These are phyloP conservation scores for Pseudisothecium myosuroides DNA, from an alignment of 225 moss, liverwort and hornwort genomes.

Conservation along the genomic window DNA sequence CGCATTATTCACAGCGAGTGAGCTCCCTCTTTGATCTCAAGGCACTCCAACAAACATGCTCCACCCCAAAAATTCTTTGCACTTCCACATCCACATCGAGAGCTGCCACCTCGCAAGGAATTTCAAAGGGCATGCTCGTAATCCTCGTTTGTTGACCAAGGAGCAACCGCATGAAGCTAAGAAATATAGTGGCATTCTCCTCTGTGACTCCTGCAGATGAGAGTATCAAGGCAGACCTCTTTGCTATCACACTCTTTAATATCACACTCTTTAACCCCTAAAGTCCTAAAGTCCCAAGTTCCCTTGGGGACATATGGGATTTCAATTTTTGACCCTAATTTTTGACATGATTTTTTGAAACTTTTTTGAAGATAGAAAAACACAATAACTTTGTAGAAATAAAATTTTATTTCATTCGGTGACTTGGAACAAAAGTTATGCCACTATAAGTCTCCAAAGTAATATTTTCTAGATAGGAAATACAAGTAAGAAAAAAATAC, in stretches of 20 bases:
- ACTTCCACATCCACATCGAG: background rate
- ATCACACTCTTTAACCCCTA: too few relatives aligned
- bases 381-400: rapidly evolving
- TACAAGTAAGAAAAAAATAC: too few relatives aligned
- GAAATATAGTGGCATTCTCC: background rate
- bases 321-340: background rate
- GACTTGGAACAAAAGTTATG: rapidly evolving
- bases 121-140: background rate
- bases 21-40: background rate
- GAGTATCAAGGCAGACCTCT: background rate
- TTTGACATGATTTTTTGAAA: background rate
- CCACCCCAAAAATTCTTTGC: background rate
- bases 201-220: too few relatives aligned
- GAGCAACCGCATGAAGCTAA: too few relatives aligned
- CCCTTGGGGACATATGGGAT: background rate
- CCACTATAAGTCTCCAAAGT: rapidly evolving
- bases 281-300: background rate
- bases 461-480: background rate
- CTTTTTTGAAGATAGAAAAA: background rate
- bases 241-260: background rate
- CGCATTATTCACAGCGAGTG: background rate
- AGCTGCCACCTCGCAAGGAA: background rate
- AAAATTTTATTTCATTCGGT: background rate
- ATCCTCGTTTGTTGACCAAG: background rate
- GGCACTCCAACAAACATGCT: background rate